Base-by-base conservation (phyloP, 176 grass and related monocot genomes). In the Rhipidocladum racemiflorum region DNA sequence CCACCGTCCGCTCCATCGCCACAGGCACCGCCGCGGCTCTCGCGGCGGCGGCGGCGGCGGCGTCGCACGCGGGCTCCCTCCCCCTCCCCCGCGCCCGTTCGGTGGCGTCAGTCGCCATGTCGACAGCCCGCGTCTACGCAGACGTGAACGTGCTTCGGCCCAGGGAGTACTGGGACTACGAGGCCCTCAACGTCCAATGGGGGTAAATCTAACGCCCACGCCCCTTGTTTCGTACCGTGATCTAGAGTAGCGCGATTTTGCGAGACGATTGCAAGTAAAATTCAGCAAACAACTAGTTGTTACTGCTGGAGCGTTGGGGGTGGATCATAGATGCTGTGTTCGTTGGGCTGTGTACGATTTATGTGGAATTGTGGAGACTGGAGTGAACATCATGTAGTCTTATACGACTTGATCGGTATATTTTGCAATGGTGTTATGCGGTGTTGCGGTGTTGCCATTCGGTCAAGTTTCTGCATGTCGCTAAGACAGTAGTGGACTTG, bases 111-210 rank as follows among this genome's bases (percentile, higher is more conserved):
- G 70, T 34, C 21, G 64, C 60, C 60, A 89, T 92, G 90, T 89
- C 90, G 40, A 89, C 82, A 68, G 86, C 86, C 65, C 79, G 90
- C 44, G 81, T 91, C 75, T 92, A 92, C 82, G 83, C 83, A 3
- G 86, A 89, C 59, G 81, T 89, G 20, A 92, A 92, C 86, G 90
- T 86, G 61, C 78, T 83, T 18, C 82, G 83, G 0, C 83, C 90
- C 74, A 92, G 70, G 83, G 90, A 92, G n/a, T 92, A 92, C 83
- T 92, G 86, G 86, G 90, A 92, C 81, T 92, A 89, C 74, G 90
- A 92, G 78, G 76, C 90, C 57, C 90, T 92, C 68, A 75, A 78
- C 36, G 74, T 92, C 59, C 86, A 92, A 83, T 92, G 87, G 90
- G 83, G 90, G 90, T 92, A 76, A 88, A 45, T 30, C 34, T 14